Evolutionary conservation across 441 rosid genomes (phyloP), one percentile per base, ranked within the genome.

Genomic region (Aleurites moluccanus): DNA sequence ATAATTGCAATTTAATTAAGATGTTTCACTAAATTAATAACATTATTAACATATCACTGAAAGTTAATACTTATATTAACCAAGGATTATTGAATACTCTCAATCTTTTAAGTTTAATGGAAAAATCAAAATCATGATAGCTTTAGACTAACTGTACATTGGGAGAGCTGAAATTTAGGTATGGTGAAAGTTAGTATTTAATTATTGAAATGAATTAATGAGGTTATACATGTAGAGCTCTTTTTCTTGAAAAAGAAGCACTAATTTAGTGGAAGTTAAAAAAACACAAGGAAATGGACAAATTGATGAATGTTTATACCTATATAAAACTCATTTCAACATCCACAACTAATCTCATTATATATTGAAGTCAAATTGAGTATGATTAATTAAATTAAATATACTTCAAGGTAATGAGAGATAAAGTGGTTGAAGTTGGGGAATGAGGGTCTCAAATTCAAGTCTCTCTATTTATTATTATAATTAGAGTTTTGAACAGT

Each of bases 221-320:
- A 44, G 13, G 47, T 4, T 47, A 35, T 23, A 23, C 25, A n/a
- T 52, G 57, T 14, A 21, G 8, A 40, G 33, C 21, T 23, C 15
- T 56, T 38, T 57, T 59, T 25, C 52, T 23, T 25, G 20, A 40
- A 70, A 56, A 15, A 38, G 64, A 57, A 70, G 53, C 73, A 57
- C 23, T 30, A 4, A 16, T 25, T 23, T 30, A 27, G 25, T 55
- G 59, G 16, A 30, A 30, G 3, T 33, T 28, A 28, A 33, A 30
- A 68, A 28, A 52, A 52, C 40, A 38, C 42, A 52, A 52, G 8
- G 21, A 52, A 52, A 52, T 52, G 40, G 71, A 67, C 71, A 67
- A 67, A 47, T 4, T 25, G n/a, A 20, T 49, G 40, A 38, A 38
- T 38, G 40, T 6, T 38, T 38, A 38, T 30, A 28, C 38, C 40